Evolutionary conservation across 768 basidiomycete genomes (phyloP).

Genomic region (Naganishia vishniacii): DNA sequence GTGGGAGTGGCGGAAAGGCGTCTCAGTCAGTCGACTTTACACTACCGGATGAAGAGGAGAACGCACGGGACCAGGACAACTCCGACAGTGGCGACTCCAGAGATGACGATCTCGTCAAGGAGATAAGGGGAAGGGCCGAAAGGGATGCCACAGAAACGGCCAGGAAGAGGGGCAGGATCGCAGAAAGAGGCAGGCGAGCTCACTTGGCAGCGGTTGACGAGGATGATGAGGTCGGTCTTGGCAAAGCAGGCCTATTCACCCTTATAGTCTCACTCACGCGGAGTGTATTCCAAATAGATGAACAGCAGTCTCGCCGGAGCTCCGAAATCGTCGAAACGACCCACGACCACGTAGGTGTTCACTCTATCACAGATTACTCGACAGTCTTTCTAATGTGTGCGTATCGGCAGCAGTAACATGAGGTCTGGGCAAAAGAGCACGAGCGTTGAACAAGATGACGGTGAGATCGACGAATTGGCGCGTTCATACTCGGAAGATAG

Average conservation of each 20-base stretch:
- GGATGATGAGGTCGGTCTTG: not conserved
- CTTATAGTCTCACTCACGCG: too few species aligned
- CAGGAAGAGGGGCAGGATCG: slow-evolving; percentile 14
- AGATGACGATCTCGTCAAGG: slow-evolving; percentile 2
- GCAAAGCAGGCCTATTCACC: not conserved
- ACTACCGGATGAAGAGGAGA: not conserved
- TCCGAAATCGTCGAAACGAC: too few species aligned
- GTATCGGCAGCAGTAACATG: too few species aligned
- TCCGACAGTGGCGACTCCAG: not conserved
- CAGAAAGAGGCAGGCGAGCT: not conserved
- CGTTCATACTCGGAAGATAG: slow-evolving; percentile 18
- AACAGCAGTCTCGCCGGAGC: not conserved
- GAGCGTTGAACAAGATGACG: not conserved
- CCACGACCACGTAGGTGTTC: too few species aligned
- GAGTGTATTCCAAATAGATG: not conserved
- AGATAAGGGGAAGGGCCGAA: not conserved
- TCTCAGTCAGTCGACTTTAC: not conserved
- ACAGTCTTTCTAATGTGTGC: too few species aligned
- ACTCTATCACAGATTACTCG: too few species aligned
- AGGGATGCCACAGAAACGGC: not conserved
- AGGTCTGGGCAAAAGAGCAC: not conserved
- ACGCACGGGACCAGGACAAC: not conserved
- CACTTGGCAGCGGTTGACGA: not conserved
- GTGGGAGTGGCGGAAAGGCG: not conserved
- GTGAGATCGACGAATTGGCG: slow-evolving; percentile 9